Evolutionary conservation across 2,329 filamentous ascomycete genomes (phyloP), one percentile per base, ranked within the genome.

Genomic region (Neonectria hederae): DNA sequence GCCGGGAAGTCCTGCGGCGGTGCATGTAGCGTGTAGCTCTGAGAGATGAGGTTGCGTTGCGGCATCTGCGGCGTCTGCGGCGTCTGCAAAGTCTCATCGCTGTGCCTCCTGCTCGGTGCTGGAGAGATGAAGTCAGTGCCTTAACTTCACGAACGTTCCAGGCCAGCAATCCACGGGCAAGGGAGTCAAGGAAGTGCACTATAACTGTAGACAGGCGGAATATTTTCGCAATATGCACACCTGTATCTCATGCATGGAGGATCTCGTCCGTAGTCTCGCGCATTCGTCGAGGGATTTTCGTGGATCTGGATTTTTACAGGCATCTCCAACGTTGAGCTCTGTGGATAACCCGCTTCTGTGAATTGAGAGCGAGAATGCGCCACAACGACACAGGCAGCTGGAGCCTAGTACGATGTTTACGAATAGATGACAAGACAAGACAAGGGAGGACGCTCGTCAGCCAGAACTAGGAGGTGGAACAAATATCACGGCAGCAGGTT

Each of bases 31-130:
- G 13, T 38, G 14, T 38, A 13, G 30, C 38, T 48, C 30, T 13
- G 28, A 46, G 59, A 57, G 46, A 62, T 62, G 59, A 57, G 59
- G 24, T 57, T 56, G 54, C 21, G 46, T 53, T 26, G 24, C 38
- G 53, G 45, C 46, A 43, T 40, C n/a, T 57, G 35, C 46, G 49
- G 45, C 55, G 54, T 45, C 54, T 53, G 24, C 38, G 53, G 45
- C 45, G 24, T 45, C n/a, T 26, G 24, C 38, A 46, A 38, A 28
- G 32, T 45, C n/a, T 56, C n/a, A n/a, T n/a, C n/a, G 32, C 46
- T 57, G 45, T 32, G 55, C 55, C 55, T 46, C 48, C 38, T 35
- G 35, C 38, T 42, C 30, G 14, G 35, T 38, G 58, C 38, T 21
- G 40, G 32, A 59, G 30, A 38, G 26, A 54, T 11, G 30, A 49